These are phyloP conservation scores for Casuarina glauca DNA, from an alignment of 306 rosid species.

Conservation along the genomic window DNA sequence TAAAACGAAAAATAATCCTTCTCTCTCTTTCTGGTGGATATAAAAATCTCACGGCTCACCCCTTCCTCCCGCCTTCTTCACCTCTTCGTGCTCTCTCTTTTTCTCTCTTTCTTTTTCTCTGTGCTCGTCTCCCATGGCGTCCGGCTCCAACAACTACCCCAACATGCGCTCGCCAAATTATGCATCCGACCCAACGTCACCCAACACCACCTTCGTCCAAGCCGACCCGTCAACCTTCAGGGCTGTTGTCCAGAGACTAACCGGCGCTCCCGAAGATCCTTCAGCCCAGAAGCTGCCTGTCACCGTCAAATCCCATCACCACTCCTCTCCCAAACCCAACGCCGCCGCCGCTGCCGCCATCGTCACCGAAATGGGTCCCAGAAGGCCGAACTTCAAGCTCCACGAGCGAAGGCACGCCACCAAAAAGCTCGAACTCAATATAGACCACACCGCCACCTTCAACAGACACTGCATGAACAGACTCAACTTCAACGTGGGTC, in stretches of 20 bases:
- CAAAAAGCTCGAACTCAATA: slow-evolving; percentile 65
- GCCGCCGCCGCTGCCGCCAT: slow-evolving; percentile 25
- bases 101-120: slow-evolving; percentile 11
- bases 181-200: slow-evolving; percentile 52
- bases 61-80: slow-evolving; percentile 41
- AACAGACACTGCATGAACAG: slow-evolving; percentile 5
- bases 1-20: neutral
- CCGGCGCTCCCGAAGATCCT: slow-evolving; percentile 79
- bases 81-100: neutral
- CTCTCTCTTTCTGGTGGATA: slow-evolving; percentile 18
- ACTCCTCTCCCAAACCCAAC: slow-evolving; percentile 38
- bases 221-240: slow-evolving; percentile 83
- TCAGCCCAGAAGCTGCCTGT: slow-evolving; percentile 61
- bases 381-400: slow-evolving; percentile 63
- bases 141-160: slow-evolving; percentile 2
- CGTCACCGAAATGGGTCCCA: slow-evolving; percentile 40
- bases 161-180: slow-evolving; percentile 38
- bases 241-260: slow-evolving; percentile 71
- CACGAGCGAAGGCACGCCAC: slow-evolving; percentile 71
- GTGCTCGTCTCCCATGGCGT: slow-evolving; percentile 26
- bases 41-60: slow-evolving; percentile 29
- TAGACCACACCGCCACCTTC: slow-evolving; percentile 29
- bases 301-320: slow-evolving; percentile 47
- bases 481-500: slow-evolving; percentile 14
- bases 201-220: slow-evolving; percentile 86